Percentiles rank a stretch among this genome's conserved stretches.
phyloP scores from a whole-genome alignment of 228 moss, liverwort and hornwort genomes.

The Sphagnum magellanicum region DNA sequence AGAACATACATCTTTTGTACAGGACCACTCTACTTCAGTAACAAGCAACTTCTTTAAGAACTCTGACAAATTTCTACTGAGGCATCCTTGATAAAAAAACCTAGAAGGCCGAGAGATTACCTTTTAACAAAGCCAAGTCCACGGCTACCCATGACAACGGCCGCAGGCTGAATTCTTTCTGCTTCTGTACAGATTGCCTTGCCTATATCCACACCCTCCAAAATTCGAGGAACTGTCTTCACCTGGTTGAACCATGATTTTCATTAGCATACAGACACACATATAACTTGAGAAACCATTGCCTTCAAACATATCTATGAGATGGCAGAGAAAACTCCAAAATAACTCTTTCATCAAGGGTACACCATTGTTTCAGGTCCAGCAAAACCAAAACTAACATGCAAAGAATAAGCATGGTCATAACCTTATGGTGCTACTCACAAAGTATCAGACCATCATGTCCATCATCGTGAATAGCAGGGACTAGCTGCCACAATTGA shows the following conservation, averaged over 20 bases:
- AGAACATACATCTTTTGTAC: no score
- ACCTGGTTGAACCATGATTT: constrained; percentile 18
- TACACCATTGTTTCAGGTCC: background rate
- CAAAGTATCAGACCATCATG: no score
- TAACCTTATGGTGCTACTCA: no score
- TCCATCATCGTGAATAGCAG: no score
- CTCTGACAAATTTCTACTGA: no score
- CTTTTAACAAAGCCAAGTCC: constrained; percentile 60
- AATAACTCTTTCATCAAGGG: background rate
- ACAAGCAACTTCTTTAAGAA: no score
- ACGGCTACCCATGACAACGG: constrained; percentile 79
- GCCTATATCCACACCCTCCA: constrained; percentile 56
- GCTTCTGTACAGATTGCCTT: constrained; percentile 70
- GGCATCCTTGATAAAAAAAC: no score
- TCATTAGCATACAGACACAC: background rate
- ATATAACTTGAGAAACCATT: background rate
- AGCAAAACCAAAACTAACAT: no score
- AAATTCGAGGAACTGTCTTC: constrained; percentile 38
- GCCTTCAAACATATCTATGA: background rate
- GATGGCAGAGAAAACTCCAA: no score
- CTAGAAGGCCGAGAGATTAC: constrained; percentile 8
- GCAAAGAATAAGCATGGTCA: no score
- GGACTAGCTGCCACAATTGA: background rate
- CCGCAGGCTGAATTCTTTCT: constrained; percentile 46
- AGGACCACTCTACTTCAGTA: no score